Evolutionary conservation across 2,329 filamentous ascomycete genomes (phyloP), one percentile per base, ranked within the genome.

Genomic region (Paramyrothecium roridum): DNA sequence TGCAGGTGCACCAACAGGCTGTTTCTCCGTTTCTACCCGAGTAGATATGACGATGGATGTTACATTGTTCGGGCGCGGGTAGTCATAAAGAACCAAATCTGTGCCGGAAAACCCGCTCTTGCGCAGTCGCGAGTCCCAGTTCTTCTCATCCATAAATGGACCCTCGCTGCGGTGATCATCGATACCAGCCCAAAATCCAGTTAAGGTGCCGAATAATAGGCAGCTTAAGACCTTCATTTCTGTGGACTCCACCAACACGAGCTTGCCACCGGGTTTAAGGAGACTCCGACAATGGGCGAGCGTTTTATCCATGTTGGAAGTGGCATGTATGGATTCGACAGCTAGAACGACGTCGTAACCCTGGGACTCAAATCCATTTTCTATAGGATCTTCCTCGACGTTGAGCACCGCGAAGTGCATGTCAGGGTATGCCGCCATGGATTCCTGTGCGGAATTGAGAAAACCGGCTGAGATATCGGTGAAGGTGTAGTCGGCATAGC

Each of bases 381-480:
- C 13, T 7, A 21, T 3, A 10, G 49, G 30, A 40, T 51, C n/a
- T 30, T 51, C 17, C 13, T 37, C 26, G 11, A 51, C 40, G 19
- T 51, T 16, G 49, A 51, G 49, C 6, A 40, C 30, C 8, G 49
- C 13, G 19, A 10, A 51, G 4, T 37, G 6, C 12, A 51, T 16
- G 19, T 51, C 49, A 20, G 11, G 33, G 30, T 19, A 51, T 19
- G 40, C 49, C 12, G 49, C 3, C 63, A 69, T 2, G 63, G 57
- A 10, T 22, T 50, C 22, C 21, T 33, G 10, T 10, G 33, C 30
- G 3, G 26, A 12, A 12, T 71, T 66, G 33, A 78, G 73, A 58
- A 73, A 73, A 2, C 66, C 68, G 3, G 67, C 50, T 1, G 70
- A 70, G 4, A 75, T 69, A 49, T 79, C 75, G 0, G 76, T 78